phyloP scores from a whole-genome alignment of 2,329 filamentous ascomycete genomes.

The Plectosphaerella sp. region DNA sequence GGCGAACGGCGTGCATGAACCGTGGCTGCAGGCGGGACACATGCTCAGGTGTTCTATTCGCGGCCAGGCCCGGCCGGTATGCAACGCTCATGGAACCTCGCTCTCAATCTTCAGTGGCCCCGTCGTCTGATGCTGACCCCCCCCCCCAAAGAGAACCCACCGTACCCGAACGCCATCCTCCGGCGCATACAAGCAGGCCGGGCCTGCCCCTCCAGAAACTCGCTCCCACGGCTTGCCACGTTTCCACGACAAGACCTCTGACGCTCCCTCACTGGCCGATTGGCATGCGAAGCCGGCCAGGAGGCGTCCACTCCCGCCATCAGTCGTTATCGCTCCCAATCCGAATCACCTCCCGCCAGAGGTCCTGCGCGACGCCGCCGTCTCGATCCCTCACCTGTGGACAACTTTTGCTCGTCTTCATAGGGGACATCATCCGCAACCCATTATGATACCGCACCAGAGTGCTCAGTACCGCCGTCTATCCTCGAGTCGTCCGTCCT shows the following conservation, averaged over 20 bases:
- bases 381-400: too few relatives aligned
- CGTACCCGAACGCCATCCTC: not conserved
- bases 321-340: too few relatives aligned
- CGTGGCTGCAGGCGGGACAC: too few relatives aligned
- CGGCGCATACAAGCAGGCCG: not conserved
- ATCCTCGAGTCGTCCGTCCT: slow-evolving; percentile 19
- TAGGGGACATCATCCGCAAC: too few relatives aligned
- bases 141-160: not conserved
- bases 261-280: too few relatives aligned
- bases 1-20: too few relatives aligned
- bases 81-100: not conserved
- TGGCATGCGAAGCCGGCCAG: too few relatives aligned
- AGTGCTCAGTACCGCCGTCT: slow-evolving; percentile 17
- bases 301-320: too few relatives aligned
- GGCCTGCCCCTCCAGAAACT: not conserved
- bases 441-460: not conserved
- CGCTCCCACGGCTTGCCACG: not conserved
- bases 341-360: not conserved
- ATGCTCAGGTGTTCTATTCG: too few relatives aligned
- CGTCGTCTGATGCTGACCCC: not conserved
- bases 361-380: not conserved
- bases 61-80: not conserved
- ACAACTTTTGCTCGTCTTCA: too few relatives aligned
- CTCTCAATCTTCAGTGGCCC: not conserved
- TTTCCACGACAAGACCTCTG: not conserved